Base-by-base conservation (phyloP, 768 basidiomycete species). In the Boletales sp. region DNA sequence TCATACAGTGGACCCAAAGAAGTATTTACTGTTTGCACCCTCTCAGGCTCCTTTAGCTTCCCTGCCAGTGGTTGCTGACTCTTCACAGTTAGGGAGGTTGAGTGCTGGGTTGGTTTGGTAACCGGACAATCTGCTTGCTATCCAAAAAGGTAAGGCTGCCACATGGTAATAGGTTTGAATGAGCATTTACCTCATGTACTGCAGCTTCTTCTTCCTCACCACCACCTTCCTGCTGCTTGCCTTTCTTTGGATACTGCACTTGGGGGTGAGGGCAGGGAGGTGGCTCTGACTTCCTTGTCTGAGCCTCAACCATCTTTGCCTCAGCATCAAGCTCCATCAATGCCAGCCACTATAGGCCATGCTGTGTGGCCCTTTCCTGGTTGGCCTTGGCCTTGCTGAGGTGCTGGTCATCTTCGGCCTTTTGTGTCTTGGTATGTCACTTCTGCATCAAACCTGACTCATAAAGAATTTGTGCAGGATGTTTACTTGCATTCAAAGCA, bases 331-430 rank as follows among this genome's bases (percentile, higher is more conserved):
- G 8, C 12, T 55, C 41, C 15, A 55, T 43, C 35, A 32, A 6
- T 2, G 50, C 46, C 8, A 55, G 38, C 13, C 13, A 34, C 14
- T 39, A 11, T 15, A 41, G 13, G 11, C 50, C 34, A 8, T 52
- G 33, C 32, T 41, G 28, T 1, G 32, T 13, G 3, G 44, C 47
- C 34, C 21, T 13, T 10, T 25, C 42, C 19, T 56, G 25, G 14
- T 46, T 36, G n/a, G 34, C 31, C n/a, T 41, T 31, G 5, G 41
- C 46, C 13, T 47, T 44, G 17, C 36, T 40, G 25, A 46, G 42
- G 18, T 4, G 19, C n/a, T 52, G 44, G 46, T 56, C 34, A 12
- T 56, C 43, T 17, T 28, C 47, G n/a, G 50, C 50, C 35, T 49
- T 51, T 38, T 56, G 19, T 14, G 46, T 47, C 44, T 56, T 52